phyloP scores from a whole-genome alignment of 169 alveolate species.

The Plasmodium fragile region DNA sequence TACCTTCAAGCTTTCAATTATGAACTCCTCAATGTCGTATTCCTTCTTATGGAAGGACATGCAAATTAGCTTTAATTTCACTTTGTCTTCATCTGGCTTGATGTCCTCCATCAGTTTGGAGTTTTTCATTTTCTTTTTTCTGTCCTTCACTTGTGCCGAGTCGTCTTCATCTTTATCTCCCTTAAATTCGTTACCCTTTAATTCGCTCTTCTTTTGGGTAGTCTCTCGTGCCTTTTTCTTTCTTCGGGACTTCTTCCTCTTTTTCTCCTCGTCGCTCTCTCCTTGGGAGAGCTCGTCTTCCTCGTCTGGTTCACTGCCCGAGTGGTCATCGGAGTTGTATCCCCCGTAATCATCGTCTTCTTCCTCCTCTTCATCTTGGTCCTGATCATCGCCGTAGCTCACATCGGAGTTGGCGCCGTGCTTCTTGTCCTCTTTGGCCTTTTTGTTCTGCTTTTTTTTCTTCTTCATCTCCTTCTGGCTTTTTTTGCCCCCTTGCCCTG shows the following conservation, averaged over 20 bases:
- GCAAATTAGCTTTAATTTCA: constrained; percentile 40
- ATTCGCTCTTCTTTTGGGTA: neutral
- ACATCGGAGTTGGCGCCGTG: neutral
- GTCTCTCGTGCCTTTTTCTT: constrained; percentile 6
- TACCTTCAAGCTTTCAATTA: constrained; percentile 54
- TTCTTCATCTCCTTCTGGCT: neutral
- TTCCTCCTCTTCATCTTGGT: constrained; percentile 9
- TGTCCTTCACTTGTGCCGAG: neutral
- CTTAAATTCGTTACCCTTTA: constrained; percentile 16
- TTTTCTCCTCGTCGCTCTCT: neutral
- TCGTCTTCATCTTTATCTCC: constrained; percentile 25
- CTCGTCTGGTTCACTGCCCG: constrained; percentile 4
- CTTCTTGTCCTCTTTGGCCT: neutral
- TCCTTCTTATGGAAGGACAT: constrained; percentile 59
- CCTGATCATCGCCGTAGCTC: neutral
- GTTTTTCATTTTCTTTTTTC: constrained; percentile 49
- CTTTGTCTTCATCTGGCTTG: constrained; percentile 56
- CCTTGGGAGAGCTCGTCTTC: neutral
- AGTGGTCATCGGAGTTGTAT: neutral
- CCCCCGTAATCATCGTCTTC: neutral
- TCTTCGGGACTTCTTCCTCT: neutral
- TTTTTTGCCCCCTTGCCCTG: no score
- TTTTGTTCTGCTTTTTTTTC: constrained; percentile 1
- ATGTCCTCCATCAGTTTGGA: constrained; percentile 54
- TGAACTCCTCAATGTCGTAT: constrained; percentile 61